Evolutionary conservation across 371 early-diverging fungal genomes (phyloP), one percentile per base, ranked within the genome.

Genomic region (Actinomortierella wolfii): DNA sequence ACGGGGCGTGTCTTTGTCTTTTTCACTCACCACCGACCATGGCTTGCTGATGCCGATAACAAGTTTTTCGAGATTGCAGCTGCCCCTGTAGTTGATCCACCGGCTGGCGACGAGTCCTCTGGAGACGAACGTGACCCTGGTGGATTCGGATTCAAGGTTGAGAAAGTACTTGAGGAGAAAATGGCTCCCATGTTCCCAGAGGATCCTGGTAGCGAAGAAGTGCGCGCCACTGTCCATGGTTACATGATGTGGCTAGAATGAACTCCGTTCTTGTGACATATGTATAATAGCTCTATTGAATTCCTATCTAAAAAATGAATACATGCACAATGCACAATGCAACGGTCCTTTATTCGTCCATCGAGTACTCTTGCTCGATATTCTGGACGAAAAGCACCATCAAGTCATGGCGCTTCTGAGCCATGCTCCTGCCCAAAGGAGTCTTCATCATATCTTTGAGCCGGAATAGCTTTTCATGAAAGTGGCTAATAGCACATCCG

Each of bases 101-200:
- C 60, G n/a, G 53, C 56, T 28, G 74, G 57, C 2, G 62, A 63
- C 39, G 64, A 73, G 21, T 66, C 67, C 8, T 74, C 74, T 1
- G 74, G 67, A 47, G 84, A 86, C 28, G 85, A 86, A 57, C 73
- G 81, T 14, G 84, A 84, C 9, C 52, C 20, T 7, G 67, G 84
- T 18, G 90, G 88, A 25, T 88, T 86, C 61, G 88, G 88, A 0
- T 91, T 95, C 54, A 76, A 80, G 52, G 89, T 81, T 0, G 90
- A 90, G 50, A 82, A 92, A 57, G 75, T 94, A 14, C 68, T 84
- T 24, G 86, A 88, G 34, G 76, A 87, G 50, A 85, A 82, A 45
- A 88, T 89, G 80, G 79, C 81, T 7, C 89, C 90, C 13, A 96
- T 96, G 97, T 97, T 97, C 81, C 84, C 88, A 47, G 89, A 92